phyloP scores from a whole-genome alignment of 1,284 basidiomycete genomes.

The Ceratobasidium sp. region DNA sequence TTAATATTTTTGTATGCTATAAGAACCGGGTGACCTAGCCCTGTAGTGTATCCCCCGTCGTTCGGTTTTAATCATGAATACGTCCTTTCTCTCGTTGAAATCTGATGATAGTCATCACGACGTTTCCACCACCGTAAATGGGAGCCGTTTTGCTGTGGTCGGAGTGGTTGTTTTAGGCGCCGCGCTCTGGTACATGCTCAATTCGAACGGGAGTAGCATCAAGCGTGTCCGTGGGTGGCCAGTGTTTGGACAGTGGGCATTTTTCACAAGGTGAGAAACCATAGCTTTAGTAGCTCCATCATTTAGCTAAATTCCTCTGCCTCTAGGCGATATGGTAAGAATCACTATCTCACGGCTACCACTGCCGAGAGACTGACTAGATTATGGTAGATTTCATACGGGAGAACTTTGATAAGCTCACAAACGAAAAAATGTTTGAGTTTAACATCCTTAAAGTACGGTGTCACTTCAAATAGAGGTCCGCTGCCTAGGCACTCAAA shows the following conservation, averaged over 20 bases:
- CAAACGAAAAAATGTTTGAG: constrained; percentile 4
- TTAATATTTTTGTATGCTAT: too few relatives aligned
- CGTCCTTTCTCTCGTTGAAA: neutral
- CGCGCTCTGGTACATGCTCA: constrained; percentile 25
- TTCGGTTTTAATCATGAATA: neutral
- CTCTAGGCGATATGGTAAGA: constrained; percentile 26
- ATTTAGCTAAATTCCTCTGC: neutral
- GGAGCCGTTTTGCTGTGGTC: neutral
- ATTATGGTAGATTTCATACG: constrained; percentile 6
- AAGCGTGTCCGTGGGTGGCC: constrained; percentile 14
- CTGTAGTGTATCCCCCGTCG: too few relatives aligned
- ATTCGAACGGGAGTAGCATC: neutral
- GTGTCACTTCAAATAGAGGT: neutral
- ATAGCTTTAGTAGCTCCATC: neutral
- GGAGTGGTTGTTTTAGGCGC: neutral
- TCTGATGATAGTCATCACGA: neutral
- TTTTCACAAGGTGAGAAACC: constrained; percentile 26
- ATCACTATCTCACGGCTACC: neutral
- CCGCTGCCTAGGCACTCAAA: too few relatives aligned
- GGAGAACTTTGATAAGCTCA: neutral
- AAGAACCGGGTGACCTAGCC: too few relatives aligned
- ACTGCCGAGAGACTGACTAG: too few relatives aligned
- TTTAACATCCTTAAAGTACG: constrained; percentile 29
- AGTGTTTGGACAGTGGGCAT: constrained; percentile 20
- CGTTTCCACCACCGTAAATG: neutral